These are phyloP conservation scores for Typha latifolia DNA, from an alignment of 176 grass and related monocot species.

Conservation along the genomic window DNA sequence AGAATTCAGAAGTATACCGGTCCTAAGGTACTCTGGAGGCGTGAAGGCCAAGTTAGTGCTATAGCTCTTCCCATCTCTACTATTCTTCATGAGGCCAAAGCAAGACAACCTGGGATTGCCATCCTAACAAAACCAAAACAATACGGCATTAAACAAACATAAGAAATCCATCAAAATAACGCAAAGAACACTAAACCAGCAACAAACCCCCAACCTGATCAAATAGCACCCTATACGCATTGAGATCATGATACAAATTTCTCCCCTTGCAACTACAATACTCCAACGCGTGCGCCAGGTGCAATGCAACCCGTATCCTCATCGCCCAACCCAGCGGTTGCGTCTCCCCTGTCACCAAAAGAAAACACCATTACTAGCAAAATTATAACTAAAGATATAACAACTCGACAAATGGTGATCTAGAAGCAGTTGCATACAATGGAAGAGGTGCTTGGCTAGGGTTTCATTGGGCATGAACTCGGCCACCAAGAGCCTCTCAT, in stretches of 20 bases:
- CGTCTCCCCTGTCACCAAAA: slow-evolving; percentile 60
- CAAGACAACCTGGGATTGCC: slow-evolving; percentile 79
- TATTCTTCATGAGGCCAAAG: slow-evolving; percentile 92
- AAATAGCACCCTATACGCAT: slow-evolving; percentile 88
- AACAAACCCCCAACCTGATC: slow-evolving; percentile 35
- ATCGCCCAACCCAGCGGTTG: slow-evolving; percentile 73
- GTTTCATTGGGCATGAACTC: slow-evolving; percentile 88
- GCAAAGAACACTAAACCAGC: neutral
- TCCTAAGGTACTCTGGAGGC: slow-evolving; percentile 78
- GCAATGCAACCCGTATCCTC: slow-evolving; percentile 66
- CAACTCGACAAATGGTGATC: neutral
- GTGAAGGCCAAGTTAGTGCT: slow-evolving; percentile 92
- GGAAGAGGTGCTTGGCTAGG: slow-evolving; percentile 89
- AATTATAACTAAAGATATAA: neutral
- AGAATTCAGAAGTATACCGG: slow-evolving; percentile 32
- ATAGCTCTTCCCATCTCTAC: slow-evolving; percentile 88
- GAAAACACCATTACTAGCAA: too few species aligned
- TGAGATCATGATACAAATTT: slow-evolving; percentile 78
- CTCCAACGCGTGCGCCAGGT: slow-evolving; percentile 65
- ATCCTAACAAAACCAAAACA: slow-evolving; percentile 30
- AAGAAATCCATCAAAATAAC: neutral
- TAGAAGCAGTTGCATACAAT: slow-evolving; percentile 40
- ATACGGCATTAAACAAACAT: neutral
- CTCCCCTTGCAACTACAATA: slow-evolving; percentile 65
- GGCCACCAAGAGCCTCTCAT: slow-evolving; percentile 62